Evolutionary conservation across 2,329 filamentous ascomycete species (phyloP), one percentile per base, ranked within the genome.

Genomic region (Trichoderma atrobrunneum): DNA sequence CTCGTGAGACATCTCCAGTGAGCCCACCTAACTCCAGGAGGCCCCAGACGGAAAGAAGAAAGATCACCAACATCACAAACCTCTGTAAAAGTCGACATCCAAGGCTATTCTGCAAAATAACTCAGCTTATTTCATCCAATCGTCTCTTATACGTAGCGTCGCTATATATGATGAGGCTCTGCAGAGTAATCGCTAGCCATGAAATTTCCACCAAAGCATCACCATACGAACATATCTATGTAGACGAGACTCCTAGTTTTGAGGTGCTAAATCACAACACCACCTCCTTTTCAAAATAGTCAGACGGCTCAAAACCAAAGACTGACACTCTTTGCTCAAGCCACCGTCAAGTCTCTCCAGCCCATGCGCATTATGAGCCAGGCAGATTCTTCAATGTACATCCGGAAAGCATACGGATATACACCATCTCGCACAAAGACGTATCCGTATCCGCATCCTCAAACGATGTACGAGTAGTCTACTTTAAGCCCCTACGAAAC

Each of bases 391-490:
- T 24, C 48, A 54, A 54, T 14, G 48, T 24, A 54, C 6, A 54
- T 51, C 21, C 21, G 48, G 24, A 54, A 10, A 21, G 21, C 21
- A 54, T 14, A 24, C 48, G 48, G 21, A 24, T 24, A 54, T 54
- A 24, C 21, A 24, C 7, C 18, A 16, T 67, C 60, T 48, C 54
- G 16, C 24, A 66, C 14, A 34, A 36, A 36, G 10, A 36, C 63
- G 63, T 66, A 66, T 56, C 63, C 63, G 48, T 66, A 66, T 66
- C 63, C 63, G 63, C 63, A 39, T 56, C 4, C 1, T 56, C 63
- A 51, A 64, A 51, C 26, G 7, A 14, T 18, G n/a, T 26, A 8
- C 43, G 11, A 12, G 34, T 36, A 36, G 34, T 16, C 34, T 36
- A 11, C 21, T 54, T 54, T 21, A 1, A 16, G 3, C 24, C 7